A percentile compares a stretch with the other conserved stretches of the same genome.
Evolutionary conservation across 2,329 filamentous ascomycete genomes (phyloP).

Genomic region (Fusarium temperatum): DNA sequence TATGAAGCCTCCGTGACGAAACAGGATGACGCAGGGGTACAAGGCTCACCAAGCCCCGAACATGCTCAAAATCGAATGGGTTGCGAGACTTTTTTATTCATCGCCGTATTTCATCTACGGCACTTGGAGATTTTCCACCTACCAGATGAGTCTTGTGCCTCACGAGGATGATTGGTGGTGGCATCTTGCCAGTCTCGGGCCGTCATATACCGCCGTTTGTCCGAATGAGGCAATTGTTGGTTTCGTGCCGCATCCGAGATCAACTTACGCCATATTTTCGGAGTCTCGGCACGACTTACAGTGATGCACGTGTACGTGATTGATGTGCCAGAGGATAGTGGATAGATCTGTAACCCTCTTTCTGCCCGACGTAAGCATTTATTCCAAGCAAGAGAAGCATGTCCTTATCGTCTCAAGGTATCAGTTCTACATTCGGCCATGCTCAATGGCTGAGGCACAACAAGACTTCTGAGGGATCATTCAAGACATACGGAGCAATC

Average conservation of each 20-base stretch:
- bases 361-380: too few relatives aligned
- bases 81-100: neutral
- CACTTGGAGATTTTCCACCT: neutral
- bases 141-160: neutral
- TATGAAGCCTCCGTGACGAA: slow-evolving; percentile 9
- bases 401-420: rapidly evolving
- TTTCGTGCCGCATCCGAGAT: neutral
- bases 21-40: neutral
- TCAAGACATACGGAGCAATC: too few relatives aligned
- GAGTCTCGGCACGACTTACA: neutral
- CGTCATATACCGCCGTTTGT: neutral
- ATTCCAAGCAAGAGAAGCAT: too few relatives aligned
- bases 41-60: neutral
- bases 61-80: neutral
- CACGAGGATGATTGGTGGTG: neutral
- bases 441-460: too few relatives aligned
- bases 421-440: too few relatives aligned
- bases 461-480: too few relatives aligned
- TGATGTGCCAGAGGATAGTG: too few relatives aligned
- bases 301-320: neutral
- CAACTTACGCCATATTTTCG: neutral
- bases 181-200: neutral
- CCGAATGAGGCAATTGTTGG: neutral
- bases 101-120: neutral
- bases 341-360: too few relatives aligned